Evolutionary conservation across 1,284 basidiomycete genomes (phyloP).

Genomic region (Veloporphyrellus conicus): DNA sequence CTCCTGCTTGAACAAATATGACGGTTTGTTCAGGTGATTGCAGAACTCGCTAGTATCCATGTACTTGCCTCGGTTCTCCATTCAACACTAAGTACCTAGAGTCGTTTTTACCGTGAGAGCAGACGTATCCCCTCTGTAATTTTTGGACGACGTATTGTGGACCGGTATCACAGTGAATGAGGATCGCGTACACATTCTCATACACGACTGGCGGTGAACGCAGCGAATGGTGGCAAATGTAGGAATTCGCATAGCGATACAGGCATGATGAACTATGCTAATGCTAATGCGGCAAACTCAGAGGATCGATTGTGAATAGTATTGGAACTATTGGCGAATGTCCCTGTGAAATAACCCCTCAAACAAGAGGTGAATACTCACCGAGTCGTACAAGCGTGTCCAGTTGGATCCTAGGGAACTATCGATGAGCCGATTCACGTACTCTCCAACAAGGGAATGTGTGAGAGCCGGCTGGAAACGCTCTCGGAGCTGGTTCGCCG

Average conservation of each 20-base stretch:
- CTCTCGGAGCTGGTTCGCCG: constrained; percentile 82
- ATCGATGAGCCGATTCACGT: constrained; percentile 85
- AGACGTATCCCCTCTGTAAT: neutral
- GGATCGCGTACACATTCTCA: neutral
- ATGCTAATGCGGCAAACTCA: constrained; percentile 30
- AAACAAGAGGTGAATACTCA: constrained; percentile 35
- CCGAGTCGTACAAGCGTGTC: constrained; percentile 89
- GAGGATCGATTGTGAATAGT: constrained; percentile 80
- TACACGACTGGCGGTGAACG: neutral
- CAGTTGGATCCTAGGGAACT: constrained; percentile 87
- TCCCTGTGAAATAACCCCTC: constrained; percentile 2
- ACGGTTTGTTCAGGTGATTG: constrained; percentile 47
- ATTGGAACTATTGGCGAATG: constrained; percentile 57
- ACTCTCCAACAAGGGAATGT: constrained; percentile 81
- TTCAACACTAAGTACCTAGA: neutral
- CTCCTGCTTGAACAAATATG: constrained; percentile 72
- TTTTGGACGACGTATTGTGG: neutral
- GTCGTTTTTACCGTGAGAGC: neutral
- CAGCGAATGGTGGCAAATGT: neutral
- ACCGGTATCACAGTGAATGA: neutral
- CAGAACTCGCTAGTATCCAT: neutral
- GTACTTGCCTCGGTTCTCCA: constrained; percentile 1
- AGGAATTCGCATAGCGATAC: constrained; percentile 1
- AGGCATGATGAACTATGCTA: constrained; percentile 4
- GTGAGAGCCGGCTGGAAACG: constrained; percentile 92